These are phyloP conservation scores for Globisporangium camurandrum DNA, from an alignment of 352 stramenopile species.

Conservation along the genomic window DNA sequence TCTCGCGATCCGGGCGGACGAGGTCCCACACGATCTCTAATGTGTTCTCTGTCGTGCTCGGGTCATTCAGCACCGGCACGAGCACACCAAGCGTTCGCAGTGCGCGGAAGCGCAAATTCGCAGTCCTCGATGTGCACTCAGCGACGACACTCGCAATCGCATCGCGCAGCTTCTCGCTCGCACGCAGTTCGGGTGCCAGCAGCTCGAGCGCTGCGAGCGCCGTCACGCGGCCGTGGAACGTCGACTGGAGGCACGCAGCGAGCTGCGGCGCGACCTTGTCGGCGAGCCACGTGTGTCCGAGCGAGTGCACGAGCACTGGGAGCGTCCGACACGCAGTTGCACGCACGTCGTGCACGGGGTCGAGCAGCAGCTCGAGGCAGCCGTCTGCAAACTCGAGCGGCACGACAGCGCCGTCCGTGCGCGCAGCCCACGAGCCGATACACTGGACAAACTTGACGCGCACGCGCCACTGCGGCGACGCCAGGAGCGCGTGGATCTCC, in stretches of 20 bases:
- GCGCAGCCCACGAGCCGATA: slow-evolving; percentile 71
- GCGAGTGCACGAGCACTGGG: slow-evolving; percentile 49
- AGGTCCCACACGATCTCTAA: slow-evolving; percentile 74
- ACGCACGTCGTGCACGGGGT: slow-evolving; percentile 71
- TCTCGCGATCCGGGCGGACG: slow-evolving; percentile 46
- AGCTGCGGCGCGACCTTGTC: slow-evolving; percentile 62
- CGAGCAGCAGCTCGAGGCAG: slow-evolving; percentile 56
- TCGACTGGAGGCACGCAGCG: slow-evolving; percentile 53
- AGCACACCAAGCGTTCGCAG: slow-evolving; percentile 60
- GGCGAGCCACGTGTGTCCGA: slow-evolving; percentile 70
- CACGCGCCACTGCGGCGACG: slow-evolving; percentile 74
- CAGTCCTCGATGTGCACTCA: slow-evolving; percentile 71
- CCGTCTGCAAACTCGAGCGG: slow-evolving; percentile 64
- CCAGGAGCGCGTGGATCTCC: slow-evolving; percentile 51
- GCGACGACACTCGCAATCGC: slow-evolving; percentile 61
- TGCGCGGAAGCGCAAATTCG: slow-evolving; percentile 76
- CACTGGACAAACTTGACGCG: slow-evolving; percentile 84
- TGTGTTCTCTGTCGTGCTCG: slow-evolving; percentile 48
- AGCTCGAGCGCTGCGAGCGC: slow-evolving; percentile 62
- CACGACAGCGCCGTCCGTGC: slow-evolving; percentile 43
- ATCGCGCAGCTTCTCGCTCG: slow-evolving; percentile 58
- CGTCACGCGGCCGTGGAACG: slow-evolving; percentile 67
- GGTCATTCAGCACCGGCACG: slow-evolving; percentile 63
- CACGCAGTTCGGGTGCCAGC: slow-evolving; percentile 48
- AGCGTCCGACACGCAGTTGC: slow-evolving; percentile 55